Evolutionary conservation across 495 filamentous ascomycete species (phyloP).

Genomic region (Lasiosphaeris hirsuta): DNA sequence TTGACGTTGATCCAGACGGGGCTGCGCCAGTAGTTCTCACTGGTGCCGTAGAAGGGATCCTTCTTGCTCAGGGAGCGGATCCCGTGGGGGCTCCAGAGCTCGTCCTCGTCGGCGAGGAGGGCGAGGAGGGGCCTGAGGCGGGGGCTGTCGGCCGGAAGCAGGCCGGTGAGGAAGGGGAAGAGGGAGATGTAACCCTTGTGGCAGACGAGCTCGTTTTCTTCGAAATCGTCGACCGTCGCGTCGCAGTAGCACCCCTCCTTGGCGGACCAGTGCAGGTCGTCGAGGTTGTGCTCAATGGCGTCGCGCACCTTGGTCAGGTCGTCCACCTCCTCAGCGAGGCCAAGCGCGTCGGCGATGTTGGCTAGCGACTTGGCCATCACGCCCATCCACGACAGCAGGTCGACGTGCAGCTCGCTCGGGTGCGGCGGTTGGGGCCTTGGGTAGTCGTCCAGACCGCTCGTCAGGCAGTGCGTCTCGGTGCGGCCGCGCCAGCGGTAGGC

Average conservation of each 20-base stretch:
- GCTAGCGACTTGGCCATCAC: slow-evolving; percentile 81
- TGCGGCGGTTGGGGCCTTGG: slow-evolving; percentile 94
- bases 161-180: slow-evolving; percentile 82
- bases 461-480: slow-evolving; percentile 78
- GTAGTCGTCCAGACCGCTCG: slow-evolving; percentile 94
- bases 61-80: slow-evolving; percentile 83
- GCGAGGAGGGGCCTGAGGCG: slow-evolving; percentile 71
- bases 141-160: slow-evolving; percentile 68
- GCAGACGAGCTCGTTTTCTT: slow-evolving; percentile 85
- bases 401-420: slow-evolving; percentile 93
- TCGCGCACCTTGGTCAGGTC: slow-evolving; percentile 68
- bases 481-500: slow-evolving; percentile 96
- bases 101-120: slow-evolving; percentile 72
- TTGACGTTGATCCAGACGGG: slow-evolving; percentile 98
- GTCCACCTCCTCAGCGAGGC: slow-evolving; percentile 68
- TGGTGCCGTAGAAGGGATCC: slow-evolving; percentile 79
- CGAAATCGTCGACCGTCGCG: slow-evolving; percentile 91
- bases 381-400: slow-evolving; percentile 94
- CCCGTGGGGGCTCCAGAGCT: slow-evolving; percentile 83
- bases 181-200: slow-evolving; percentile 96
- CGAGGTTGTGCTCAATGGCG: slow-evolving; percentile 82
- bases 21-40: slow-evolving; percentile 95
- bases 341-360: slow-evolving; percentile 70
- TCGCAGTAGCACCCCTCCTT: slow-evolving; percentile 83
- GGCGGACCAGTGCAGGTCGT: slow-evolving; percentile 90